Evolutionary conservation across 176 grass and related monocot species (phyloP).

Genomic region (Hordeum marinum): DNA sequence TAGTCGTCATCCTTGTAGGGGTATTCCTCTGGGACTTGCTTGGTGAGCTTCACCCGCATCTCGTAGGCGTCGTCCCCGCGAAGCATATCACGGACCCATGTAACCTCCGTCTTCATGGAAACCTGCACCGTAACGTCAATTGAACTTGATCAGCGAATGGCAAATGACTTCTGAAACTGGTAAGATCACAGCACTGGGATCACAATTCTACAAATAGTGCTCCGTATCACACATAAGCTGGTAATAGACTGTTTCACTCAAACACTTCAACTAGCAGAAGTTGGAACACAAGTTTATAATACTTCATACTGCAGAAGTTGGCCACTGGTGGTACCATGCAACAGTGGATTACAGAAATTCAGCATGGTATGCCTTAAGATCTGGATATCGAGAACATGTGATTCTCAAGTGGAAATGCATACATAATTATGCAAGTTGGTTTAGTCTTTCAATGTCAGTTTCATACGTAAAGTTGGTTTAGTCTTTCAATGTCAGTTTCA

Average conservation of each 20-base stretch:
- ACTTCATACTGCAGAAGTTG: neutral
- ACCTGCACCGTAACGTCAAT: slow-evolving; percentile 44
- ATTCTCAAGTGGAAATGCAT: neutral
- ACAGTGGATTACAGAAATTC: neutral
- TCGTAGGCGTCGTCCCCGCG: slow-evolving; percentile 89
- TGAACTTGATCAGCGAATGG: neutral
- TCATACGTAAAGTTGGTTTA: neutral
- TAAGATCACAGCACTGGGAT: neutral
- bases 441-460: neutral
- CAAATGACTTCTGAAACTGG: neutral
- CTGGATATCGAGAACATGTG: neutral
- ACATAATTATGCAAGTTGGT: neutral
- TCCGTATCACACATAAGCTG: neutral
- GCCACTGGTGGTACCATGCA: neutral
- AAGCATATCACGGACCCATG: slow-evolving; percentile 94
- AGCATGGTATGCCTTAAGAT: neutral
- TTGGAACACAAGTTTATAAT: neutral
- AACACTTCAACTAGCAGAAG: neutral
- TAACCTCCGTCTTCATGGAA: slow-evolving; percentile 95
- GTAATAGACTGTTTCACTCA: neutral
- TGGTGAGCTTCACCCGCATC: slow-evolving; percentile 88
- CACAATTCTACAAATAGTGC: neutral
- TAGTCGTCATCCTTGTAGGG: slow-evolving; percentile 96
- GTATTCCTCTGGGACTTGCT: slow-evolving; percentile 97
- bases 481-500: neutral